Base-by-base conservation (phyloP, 352 stramenopile species). In the Pythium coloratum region DNA sequence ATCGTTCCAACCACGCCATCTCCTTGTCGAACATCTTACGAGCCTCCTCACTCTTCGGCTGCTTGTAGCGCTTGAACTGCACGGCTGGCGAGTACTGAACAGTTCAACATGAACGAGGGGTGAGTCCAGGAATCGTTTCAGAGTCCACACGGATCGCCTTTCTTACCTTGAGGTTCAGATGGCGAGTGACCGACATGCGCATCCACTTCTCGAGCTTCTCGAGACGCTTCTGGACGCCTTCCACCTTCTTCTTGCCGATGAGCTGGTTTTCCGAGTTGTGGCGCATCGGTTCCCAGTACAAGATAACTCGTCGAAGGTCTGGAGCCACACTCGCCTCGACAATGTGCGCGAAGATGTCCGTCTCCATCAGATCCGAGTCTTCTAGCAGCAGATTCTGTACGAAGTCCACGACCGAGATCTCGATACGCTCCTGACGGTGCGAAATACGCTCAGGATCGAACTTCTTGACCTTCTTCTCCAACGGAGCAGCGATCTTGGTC, bases 81-180 rank as follows among this genome's bases (percentile, higher is more conserved):
- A 94, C 67, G 34, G 89, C 74, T 33, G 86, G 86, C 33, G 83
- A 89, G 58, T 92, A 94, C 86, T 93, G 24, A 18, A 50, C 16
- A 42, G 24, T 51, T 51, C 5, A 24, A 30, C 16, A 30, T 32
- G 7, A 6, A 30, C 1, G 18, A 4, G 5, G 12, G 5, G 20
- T 51, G 18, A 51, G 44, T 30, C 18, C 44, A 51, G 44, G n/a
- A 51, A n/a, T 51, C 18, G 10, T 32, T 51, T 3, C 44, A 51
- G 44, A 13, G n/a, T 1, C 44, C 2, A 8, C 20, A 51, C 16
- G 7, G 10, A 51, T 47, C 55, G n/a, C 20, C n/a, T 16, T 24
- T 50, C 69, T 20, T 70, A 92, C 85, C 80, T 94, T 94, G 36
- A 94, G 69, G 63, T 94, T 92, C 56, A 94, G 71, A 57, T 88